Evolutionary conservation across 2,329 filamentous ascomycete genomes (phyloP).

Genomic region (Chaetomium olivaceum): DNA sequence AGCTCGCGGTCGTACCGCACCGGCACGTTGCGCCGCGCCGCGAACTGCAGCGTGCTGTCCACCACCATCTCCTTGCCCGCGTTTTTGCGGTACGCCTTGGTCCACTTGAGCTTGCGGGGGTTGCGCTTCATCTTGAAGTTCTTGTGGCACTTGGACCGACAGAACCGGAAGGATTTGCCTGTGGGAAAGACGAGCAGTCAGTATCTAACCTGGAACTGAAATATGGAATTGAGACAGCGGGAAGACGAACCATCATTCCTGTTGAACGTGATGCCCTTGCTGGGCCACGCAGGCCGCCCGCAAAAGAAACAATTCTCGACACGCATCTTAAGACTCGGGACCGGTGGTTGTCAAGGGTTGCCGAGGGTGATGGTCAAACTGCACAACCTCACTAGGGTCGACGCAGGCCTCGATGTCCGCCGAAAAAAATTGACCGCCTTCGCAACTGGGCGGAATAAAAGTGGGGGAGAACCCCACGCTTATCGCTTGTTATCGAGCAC

Average conservation of each 20-base stretch:
- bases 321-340: slow-evolving; percentile 31
- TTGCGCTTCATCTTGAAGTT: slow-evolving; percentile 99
- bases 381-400: slow-evolving; percentile 22
- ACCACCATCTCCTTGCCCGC: slow-evolving; percentile 88
- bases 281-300: slow-evolving; percentile 51
- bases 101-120: slow-evolving; percentile 95
- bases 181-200: neutral
- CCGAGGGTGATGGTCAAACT: slow-evolving; percentile 20
- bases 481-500: slow-evolving; percentile 20
- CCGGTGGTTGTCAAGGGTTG: slow-evolving; percentile 16
- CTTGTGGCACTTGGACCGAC: slow-evolving; percentile 60
- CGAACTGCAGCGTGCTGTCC: slow-evolving; percentile 90
- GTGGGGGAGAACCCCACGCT: slow-evolving; percentile 17
- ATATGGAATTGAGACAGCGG: neutral
- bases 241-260: slow-evolving; percentile 47
- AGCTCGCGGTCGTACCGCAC: slow-evolving; percentile 95
- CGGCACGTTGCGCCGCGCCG: slow-evolving; percentile 88
- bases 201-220: neutral
- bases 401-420: slow-evolving; percentile 12
- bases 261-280: slow-evolving; percentile 58
- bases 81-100: slow-evolving; percentile 84
- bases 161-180: slow-evolving; percentile 58
- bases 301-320: slow-evolving; percentile 35
- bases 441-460: slow-evolving; percentile 20
- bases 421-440: slow-evolving; percentile 33